A percentile compares a stretch with the other conserved stretches of the same genome.
Evolutionary conservation across 2,329 filamentous ascomycete genomes (phyloP).

Genomic region (Talaromyces sp.): DNA sequence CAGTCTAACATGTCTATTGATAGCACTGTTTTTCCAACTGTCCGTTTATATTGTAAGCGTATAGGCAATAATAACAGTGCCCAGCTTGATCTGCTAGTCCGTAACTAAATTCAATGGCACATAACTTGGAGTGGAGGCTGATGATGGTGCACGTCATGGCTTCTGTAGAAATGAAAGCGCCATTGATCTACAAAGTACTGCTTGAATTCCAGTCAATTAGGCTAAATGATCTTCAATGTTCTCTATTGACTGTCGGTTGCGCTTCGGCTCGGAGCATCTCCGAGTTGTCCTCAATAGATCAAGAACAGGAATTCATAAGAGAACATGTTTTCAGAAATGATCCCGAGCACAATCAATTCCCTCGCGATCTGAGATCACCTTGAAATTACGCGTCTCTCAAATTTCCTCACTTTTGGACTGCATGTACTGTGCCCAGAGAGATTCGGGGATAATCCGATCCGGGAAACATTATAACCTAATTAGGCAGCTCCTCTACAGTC

Average conservation of each 20-base stretch:
- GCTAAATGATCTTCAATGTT: background rate
- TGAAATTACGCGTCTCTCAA: background rate
- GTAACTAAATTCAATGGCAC: background rate
- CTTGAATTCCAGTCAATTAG: background rate
- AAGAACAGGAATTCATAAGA: background rate
- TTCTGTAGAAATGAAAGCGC: background rate
- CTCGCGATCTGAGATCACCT: background rate
- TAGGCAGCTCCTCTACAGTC: background rate
- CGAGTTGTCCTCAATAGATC: background rate
- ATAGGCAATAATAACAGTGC: background rate
- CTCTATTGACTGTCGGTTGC: background rate
- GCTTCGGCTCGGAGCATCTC: constrained; percentile 1
- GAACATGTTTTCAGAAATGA: background rate
- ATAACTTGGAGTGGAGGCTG: no score
- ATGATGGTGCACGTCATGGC: no score
- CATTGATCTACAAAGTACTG: background rate
- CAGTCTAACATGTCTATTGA: background rate
- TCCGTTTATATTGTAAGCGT: background rate
- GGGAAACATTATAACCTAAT: background rate
- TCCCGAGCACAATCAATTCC: background rate
- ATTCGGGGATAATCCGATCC: background rate
- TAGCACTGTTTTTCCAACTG: background rate
- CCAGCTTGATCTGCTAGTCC: background rate
- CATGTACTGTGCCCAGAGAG: background rate
- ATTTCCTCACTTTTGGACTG: no score